Percentiles rank a stretch among this genome's conserved stretches.
Evolutionary conservation across 202 grass and related monocot species (phyloP).

Genomic region (Carex sylvatica): DNA sequence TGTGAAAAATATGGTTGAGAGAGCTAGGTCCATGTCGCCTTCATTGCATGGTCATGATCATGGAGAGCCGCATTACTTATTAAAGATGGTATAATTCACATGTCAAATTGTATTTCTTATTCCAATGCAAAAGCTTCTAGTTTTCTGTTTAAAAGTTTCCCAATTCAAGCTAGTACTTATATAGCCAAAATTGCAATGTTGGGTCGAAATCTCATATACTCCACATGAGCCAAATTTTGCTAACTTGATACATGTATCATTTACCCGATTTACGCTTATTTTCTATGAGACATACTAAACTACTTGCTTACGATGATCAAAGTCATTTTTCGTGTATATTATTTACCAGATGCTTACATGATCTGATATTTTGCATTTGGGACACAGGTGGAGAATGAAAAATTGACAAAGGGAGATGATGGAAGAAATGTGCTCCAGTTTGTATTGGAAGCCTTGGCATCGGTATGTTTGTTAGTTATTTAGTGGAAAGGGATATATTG

Average conservation of each 20-base stretch:
- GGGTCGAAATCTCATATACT: not conserved
- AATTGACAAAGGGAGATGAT: constrained; percentile 48
- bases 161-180: not conserved
- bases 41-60: constrained; percentile 56
- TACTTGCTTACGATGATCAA: not conserved
- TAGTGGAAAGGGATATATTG: constrained; percentile 22
- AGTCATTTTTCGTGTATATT: not conserved
- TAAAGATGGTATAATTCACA: constrained; percentile 54
- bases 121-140: not conserved
- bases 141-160: not conserved
- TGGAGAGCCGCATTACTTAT: constrained; percentile 65
- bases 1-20: constrained; percentile 50
- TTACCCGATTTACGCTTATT: not conserved
- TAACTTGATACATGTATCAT: not conserved
- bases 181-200: not conserved
- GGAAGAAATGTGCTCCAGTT: constrained; percentile 83
- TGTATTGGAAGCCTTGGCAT: constrained; percentile 65
- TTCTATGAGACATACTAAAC: constrained; percentile 35
- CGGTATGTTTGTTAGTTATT: constrained; percentile 40
- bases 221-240: not conserved
- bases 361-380: constrained; percentile 1
- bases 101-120: not conserved
- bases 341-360: not conserved
- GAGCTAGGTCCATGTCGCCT: constrained; percentile 65
- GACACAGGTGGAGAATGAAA: constrained; percentile 45